Evolutionary conservation across 2,329 filamentous ascomycete genomes (phyloP), one percentile per base, ranked within the genome.

Genomic region (Neopestalotiopsis rosae): DNA sequence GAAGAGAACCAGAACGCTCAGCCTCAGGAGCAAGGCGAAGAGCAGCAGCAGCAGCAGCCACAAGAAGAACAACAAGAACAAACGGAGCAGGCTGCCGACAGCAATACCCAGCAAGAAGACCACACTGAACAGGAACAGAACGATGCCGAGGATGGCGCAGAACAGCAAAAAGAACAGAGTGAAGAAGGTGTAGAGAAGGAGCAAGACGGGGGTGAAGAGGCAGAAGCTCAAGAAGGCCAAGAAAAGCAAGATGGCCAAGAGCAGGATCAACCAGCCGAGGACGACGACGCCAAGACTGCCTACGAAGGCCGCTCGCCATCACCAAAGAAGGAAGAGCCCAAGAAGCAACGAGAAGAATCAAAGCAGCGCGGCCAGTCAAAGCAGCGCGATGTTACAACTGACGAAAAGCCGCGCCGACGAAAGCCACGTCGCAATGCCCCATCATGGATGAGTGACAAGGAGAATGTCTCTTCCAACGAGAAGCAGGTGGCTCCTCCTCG

Each of bases 311-410:
- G 70, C 67, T 67, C 71, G 67, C 66, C 72, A 61, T 85, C 84
- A 73, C 75, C 78, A 32, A 86, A 83, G 74, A 82, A 56, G 64
- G 34, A 56, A 61, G 34, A 70, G 10, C 68, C 71, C 63, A 74
- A 76, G 69, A 70, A 73, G 28, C 66, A 72, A 65, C 71, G 69
- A 30, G 74, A 74, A 63, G 75, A 77, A 20, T 59, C 57, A 2
- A 70, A 73, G 28, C 66, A 72, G 66, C 71, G 69, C 32, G 74
- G 73, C 61, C 75, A 76, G 56, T 76, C 76, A 1, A 72, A 74
- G 66, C 74, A 73, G 68, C 76, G 72, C 7, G 67, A 76, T 71
- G 61, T 73, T 72, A 58, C 74, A 71, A 65, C 71, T 70, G 64
- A 72, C 71, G 42, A 76, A 74, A 61, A 77, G 77, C 70, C 68